Conservation (phyloP, 129 eudicot genomes). For the Lactuca saligna region DNA sequence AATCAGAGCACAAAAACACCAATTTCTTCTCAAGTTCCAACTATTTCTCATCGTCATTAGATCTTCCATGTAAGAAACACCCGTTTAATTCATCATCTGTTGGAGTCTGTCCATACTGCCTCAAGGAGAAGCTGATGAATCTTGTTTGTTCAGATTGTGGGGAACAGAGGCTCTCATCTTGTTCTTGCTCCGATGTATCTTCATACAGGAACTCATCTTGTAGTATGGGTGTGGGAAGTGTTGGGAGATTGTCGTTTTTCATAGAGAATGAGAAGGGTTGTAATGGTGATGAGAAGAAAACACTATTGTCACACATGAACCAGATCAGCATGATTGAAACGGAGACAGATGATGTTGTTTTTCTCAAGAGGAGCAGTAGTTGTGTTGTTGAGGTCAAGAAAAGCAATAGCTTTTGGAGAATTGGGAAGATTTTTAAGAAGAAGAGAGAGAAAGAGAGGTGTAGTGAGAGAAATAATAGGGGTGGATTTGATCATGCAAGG, state of each 20-base stretch:
- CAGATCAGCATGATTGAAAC: constrained; percentile 21
- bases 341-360: constrained; percentile 43
- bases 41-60: constrained; percentile 45
- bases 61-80: constrained; percentile 69
- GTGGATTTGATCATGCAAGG: constrained; percentile 38
- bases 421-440: constrained; percentile 68
- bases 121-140: constrained; percentile 58
- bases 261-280: constrained; percentile 63
- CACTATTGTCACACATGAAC: constrained; percentile 23
- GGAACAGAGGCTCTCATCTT: constrained; percentile 74
- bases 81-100: constrained; percentile 52
- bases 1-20: constrained; percentile 19
- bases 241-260: constrained; percentile 72
- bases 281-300: constrained; percentile 1
- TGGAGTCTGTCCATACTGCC: constrained; percentile 78
- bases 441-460: constrained; percentile 38
- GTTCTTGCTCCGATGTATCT: constrained; percentile 63
- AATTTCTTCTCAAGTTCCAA: constrained; percentile 29
- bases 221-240: constrained; percentile 58
- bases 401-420: constrained; percentile 62
- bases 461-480: constrained; percentile 26
- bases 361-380: constrained; percentile 73
- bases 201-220: constrained; percentile 65
- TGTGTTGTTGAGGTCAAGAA: constrained; percentile 67
- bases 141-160: constrained; percentile 84